Percentiles rank a stretch among this genome's conserved stretches.
Conservation (phyloP, 2,329 filamentous ascomycete genomes). For the Nemania bipapillata region DNA sequence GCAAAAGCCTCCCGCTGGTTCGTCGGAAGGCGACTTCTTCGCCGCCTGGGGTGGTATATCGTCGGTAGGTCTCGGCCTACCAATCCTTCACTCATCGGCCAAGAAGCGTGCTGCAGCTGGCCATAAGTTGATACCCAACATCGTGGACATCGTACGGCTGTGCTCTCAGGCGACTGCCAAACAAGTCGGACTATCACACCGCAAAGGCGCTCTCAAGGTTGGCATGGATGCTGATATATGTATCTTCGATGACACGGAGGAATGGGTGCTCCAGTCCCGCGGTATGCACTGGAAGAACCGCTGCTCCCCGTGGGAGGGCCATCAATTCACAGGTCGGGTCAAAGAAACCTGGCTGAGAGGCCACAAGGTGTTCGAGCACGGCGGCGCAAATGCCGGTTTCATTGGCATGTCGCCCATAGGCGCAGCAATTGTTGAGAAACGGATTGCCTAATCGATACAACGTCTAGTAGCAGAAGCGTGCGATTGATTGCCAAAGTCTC, state of each 20-base stretch:
- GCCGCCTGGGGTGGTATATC: constrained; percentile 96
- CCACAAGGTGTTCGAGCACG: constrained; percentile 75
- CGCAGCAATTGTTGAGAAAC: constrained; percentile 69
- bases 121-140: constrained; percentile 56
- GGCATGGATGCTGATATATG: constrained; percentile 92
- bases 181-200: constrained; percentile 84
- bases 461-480: no score
- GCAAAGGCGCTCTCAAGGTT: constrained; percentile 81
- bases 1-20: constrained; percentile 54
- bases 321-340: constrained; percentile 79
- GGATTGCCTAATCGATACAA: constrained; percentile 54
- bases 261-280: constrained; percentile 76
- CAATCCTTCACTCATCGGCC: constrained; percentile 86
- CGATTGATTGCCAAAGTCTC: not conserved
- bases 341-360: constrained; percentile 87
- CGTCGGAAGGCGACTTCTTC: constrained; percentile 83
- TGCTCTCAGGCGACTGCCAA: constrained; percentile 87
- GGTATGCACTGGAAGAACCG: constrained; percentile 97
- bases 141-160: constrained; percentile 84
- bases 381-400: constrained; percentile 64
- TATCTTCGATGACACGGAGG: constrained; percentile 86
- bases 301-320: constrained; percentile 89
- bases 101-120: constrained; percentile 66
- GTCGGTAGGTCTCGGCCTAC: constrained; percentile 89
- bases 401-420: constrained; percentile 61